Percentiles rank a stretch among this genome's conserved stretches.
phyloP scores from a whole-genome alignment of 2,329 filamentous ascomycete species.

The Ophiostoma triangulosporum region DNA sequence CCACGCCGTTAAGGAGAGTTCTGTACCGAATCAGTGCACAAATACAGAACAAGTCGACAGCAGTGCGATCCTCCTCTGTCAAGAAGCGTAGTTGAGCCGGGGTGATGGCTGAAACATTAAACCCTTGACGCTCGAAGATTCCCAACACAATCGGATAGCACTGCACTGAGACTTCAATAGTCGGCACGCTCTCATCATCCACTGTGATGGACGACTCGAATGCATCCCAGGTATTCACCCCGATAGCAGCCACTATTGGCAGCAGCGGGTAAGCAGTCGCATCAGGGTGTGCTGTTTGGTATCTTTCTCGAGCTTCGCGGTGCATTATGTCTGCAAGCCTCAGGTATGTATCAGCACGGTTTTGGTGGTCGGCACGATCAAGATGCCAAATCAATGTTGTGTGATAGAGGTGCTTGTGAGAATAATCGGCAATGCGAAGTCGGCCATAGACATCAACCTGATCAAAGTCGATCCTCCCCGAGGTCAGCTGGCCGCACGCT shows the following conservation, averaged over 20 bases:
- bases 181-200: background rate
- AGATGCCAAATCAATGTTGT: too few species aligned
- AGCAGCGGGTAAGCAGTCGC: background rate
- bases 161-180: background rate
- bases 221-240: background rate
- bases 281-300: background rate
- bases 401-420: too few species aligned
- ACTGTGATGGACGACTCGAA: background rate
- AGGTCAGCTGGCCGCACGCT: background rate
- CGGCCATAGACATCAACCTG: background rate
- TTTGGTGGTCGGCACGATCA: background rate
- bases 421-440: background rate
- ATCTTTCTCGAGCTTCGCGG: background rate
- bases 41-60: too few species aligned
- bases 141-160: too few species aligned
- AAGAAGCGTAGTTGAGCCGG: too few species aligned
- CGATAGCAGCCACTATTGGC: background rate
- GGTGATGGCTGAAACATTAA: too few species aligned
- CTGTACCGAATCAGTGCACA: too few species aligned
- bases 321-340: background rate
- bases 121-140: too few species aligned
- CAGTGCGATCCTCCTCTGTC: too few species aligned
- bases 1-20: too few species aligned
- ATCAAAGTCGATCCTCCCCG: background rate
- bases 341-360: background rate